Conservation (phyloP, 139 green algal genomes). For the Marvania coccoides region DNA sequence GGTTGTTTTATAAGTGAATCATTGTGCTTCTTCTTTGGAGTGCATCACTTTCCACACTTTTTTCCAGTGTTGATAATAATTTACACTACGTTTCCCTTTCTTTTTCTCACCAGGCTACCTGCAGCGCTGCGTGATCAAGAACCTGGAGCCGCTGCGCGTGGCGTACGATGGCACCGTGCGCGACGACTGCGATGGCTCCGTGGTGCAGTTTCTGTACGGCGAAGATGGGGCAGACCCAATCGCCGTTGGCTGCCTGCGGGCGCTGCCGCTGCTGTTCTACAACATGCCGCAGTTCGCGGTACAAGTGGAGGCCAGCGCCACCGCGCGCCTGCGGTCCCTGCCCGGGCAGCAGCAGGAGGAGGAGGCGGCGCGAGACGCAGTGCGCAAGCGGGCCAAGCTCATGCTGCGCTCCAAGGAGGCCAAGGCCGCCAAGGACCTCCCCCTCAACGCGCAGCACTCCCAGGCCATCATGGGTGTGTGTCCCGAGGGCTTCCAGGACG, state of each 20-base stretch:
- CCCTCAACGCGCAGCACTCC: constrained; percentile 20
- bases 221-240: constrained; percentile 89
- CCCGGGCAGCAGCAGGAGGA: constrained; percentile 8
- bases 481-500: constrained; percentile 66
- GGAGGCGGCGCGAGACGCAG: background rate
- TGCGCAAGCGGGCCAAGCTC: constrained; percentile 7
- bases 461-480: constrained; percentile 59
- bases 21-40: no score
- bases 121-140: constrained; percentile 89
- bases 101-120: constrained; percentile 54
- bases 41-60: no score
- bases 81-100: background rate
- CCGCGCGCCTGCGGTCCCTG: constrained; percentile 1
- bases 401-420: constrained; percentile 14
- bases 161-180: constrained; percentile 86
- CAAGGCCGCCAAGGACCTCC: constrained; percentile 11
- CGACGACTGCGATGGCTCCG: constrained; percentile 74
- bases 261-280: constrained; percentile 76
- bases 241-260: constrained; percentile 47
- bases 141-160: constrained; percentile 85
- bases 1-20: no score
- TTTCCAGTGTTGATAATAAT: no score
- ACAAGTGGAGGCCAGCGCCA: constrained; percentile 18
- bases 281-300: constrained; percentile 28
- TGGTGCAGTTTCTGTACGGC: constrained; percentile 93